Base-by-base conservation (phyloP, 2,329 filamentous ascomycete genomes). In the Orbilia quercus region DNA sequence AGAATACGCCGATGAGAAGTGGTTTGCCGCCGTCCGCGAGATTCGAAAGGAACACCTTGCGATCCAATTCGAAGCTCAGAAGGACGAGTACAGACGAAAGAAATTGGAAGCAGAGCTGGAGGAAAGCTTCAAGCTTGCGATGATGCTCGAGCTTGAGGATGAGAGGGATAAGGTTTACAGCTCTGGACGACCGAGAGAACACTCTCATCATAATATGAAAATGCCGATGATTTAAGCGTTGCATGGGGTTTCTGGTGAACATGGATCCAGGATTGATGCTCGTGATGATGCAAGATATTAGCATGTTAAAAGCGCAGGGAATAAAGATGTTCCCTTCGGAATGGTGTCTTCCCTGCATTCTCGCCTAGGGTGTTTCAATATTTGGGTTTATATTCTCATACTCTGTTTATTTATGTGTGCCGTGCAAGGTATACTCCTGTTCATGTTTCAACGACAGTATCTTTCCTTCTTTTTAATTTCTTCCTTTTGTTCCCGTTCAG, bases 21-120 rank as follows among this genome's bases (percentile, higher is more conserved):
- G 67, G 67, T 72, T 72, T 20, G 67, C 59, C 7, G 67, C 67
- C 1, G 67, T 72, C 40, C 64, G 57, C 25, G 67, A 72, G 40
- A 72, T 72, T 16, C 67, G 67, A 28, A 72, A 72, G 54, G 67
- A 72, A 18, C 67, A 72, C 22, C 47, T 72, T 1, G 67, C 67
- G 2, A 72, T 72, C 25, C 67, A 72, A 42, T 72, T 72, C n/a
- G 67, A 72, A 54, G 67, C 67, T 6, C 67, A 72, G n/a, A 72
- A 72, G 18, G 67, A 72, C 22, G 67, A 72, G 45, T 72, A 64
- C 40, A 40, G 45, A 36, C 47, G 59, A 18, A 65, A 72, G 48
- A 72, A 72, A 48, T 53, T 72, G 16, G 67, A 72, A 45, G 28
- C 54, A n/a, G 67, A 72, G 28, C 34, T 72, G 7, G 67, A 72